Base-by-base conservation (phyloP, 2,329 filamentous ascomycete species). In the Exophiala bonariae region DNA sequence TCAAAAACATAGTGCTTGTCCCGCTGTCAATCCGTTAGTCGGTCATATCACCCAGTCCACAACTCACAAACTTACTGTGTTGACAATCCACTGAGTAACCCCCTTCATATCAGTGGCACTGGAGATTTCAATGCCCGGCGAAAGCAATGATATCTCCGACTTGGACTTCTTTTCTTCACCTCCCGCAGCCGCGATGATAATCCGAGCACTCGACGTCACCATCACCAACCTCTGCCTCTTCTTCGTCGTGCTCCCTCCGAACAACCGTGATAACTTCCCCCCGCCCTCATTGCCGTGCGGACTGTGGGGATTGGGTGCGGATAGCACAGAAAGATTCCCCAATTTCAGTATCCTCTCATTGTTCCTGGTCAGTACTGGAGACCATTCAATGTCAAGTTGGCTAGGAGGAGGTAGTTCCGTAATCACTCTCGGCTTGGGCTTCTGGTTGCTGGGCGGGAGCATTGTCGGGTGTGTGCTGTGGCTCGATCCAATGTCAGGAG, bases 321-420 rank as follows among this genome's bases (percentile, higher is more conserved):
- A 86, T 31, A 88, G 77, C 6, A 99, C 91, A 67, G 90, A 81
- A 54, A 96, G 73, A 61, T 99, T 96, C 2, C 93, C 93, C 17
- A 99, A 76, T 66, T 95, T 96, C 54, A 99, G 69, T 58, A 99
- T 99, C 28, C 93, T 82, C 68, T 99, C 93, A 62, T 97, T 96
- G 50, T 83, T 85, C 61, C 85, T 84, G 8, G 88, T 96, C 45
- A 99, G 74, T 3, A 99, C 91, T 1, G 93, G 93, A 1, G 92
- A 96, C 93, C 93, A 99, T 69, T 99, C 93, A 47, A 99, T 95
- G 63, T 99, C 93, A 19, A 99, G 75, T 66, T 97, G 93, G 41
- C 88, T 96, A 1, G 93, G 93, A n/a, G 93, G 92, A 13, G 93
- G 90, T 8, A 99, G 77, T 66, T 99, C 93, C 1, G 93, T 97